A percentile compares a stretch with the other conserved stretches of the same genome.
These are phyloP conservation scores for Rhizophagus clarus DNA, from an alignment of 192 early-diverging fungal species.

Conservation along the genomic window DNA sequence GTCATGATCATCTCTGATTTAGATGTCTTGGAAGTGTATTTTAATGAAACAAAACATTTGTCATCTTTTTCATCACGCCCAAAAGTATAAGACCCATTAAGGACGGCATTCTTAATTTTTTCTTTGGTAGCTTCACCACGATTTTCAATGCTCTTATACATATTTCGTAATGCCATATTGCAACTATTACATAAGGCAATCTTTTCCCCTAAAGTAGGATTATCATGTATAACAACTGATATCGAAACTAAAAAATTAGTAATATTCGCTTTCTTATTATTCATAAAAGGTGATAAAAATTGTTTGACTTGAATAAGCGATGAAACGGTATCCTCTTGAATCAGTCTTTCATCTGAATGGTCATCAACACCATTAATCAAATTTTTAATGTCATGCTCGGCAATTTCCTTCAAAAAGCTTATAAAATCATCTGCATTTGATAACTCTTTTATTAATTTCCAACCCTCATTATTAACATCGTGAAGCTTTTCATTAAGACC, in stretches of 20 bases:
- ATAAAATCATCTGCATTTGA: conserved; percentile 6
- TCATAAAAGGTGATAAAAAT: conserved; percentile 20
- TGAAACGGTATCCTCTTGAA: conserved; percentile 28
- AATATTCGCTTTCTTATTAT: neutral
- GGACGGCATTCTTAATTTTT: conserved; percentile 26
- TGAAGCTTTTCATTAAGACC: neutral
- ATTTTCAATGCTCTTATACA: conserved; percentile 24
- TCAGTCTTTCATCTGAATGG: conserved; percentile 28
- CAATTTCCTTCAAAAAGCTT: neutral
- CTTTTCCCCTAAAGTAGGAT: conserved; percentile 8
- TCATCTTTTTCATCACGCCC: neutral
- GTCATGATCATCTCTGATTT: neutral
- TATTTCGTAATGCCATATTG: conserved; percentile 25
- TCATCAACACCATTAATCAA: conserved; percentile 35
- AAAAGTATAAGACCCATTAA: conserved; percentile 28
- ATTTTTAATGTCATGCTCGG: conserved; percentile 33
- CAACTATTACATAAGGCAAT: conserved; percentile 24
- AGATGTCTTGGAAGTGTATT: neutral
- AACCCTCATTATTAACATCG: neutral
- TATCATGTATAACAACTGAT: neutral
- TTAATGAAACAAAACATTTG: conserved; percentile 19
- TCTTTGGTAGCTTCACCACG: neutral
- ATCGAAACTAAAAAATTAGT: neutral
- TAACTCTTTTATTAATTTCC: conserved; percentile 5
- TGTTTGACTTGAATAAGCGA: conserved; percentile 31